Conservation (phyloP, 768 basidiomycete species). For the Udeniomyces megalosporus region DNA sequence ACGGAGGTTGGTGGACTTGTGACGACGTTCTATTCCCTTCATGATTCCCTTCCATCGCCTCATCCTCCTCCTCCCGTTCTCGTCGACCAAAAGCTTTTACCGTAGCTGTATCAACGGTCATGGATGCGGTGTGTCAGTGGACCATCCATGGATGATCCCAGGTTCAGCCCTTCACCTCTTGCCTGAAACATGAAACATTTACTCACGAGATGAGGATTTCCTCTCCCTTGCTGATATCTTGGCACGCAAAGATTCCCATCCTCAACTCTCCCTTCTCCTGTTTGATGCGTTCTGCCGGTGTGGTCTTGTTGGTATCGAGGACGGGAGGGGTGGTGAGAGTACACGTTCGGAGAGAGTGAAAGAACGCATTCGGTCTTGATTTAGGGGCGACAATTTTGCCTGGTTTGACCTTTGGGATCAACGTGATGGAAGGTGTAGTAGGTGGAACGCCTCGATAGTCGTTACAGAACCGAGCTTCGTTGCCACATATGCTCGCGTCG, state of each 20-base stretch:
- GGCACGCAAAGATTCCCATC: conserved; percentile 13
- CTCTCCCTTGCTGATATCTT: conserved; percentile 12
- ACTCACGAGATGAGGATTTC: conserved; percentile 14
- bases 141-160: too few relatives aligned
- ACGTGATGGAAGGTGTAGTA: background rate
- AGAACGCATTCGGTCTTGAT: conserved; percentile 8
- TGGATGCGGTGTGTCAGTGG: background rate
- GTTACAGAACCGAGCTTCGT: conserved; percentile 9
- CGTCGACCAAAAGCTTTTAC: conserved; percentile 4
- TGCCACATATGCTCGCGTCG: conserved; percentile 4
- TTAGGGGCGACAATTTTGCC: background rate
- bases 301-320: background rate
- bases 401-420: background rate
- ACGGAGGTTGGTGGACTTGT: too few relatives aligned
- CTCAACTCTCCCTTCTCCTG: conserved; percentile 3
- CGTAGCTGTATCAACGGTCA: background rate
- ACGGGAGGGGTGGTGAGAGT: background rate
- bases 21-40: too few relatives aligned
- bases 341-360: conserved; percentile 9
- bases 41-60: too few relatives aligned
- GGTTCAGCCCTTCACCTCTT: background rate
- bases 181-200: background rate
- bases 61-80: background rate
- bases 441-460: conserved; percentile 14
- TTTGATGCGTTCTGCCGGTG: conserved; percentile 1